A percentile compares a stretch with the other conserved stretches of the same genome.
These are phyloP conservation scores for Jaltomata sinuosa DNA, from an alignment of 257 asterid species.

Conservation along the genomic window DNA sequence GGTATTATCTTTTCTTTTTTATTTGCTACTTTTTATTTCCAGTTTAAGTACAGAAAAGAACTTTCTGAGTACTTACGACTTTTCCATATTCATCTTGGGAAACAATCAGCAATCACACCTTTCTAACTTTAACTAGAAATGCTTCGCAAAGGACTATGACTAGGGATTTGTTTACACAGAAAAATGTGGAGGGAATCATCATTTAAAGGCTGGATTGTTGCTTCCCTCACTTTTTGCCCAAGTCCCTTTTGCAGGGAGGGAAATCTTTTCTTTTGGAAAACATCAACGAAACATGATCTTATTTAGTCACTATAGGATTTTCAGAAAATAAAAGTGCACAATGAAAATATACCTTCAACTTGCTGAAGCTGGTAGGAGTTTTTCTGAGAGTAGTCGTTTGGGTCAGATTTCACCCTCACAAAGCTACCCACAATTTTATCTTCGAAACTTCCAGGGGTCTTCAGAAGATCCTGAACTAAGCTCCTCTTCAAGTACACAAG, in stretches of 20 bases:
- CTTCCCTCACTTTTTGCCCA: neutral
- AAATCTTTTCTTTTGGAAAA: neutral
- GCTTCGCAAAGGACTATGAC: neutral
- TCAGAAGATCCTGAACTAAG: constrained; percentile 57
- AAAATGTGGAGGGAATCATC: neutral
- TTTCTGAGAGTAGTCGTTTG: constrained; percentile 62
- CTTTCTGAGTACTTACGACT: neutral
- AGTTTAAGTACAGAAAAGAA: neutral
- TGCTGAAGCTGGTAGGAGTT: constrained; percentile 68
- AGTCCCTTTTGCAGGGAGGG: neutral
- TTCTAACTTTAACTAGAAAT: neutral
- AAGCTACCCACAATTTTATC: constrained; percentile 66
- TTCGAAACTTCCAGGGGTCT: constrained; percentile 47
- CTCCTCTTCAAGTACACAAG: constrained; percentile 60
- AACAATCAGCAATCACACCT: neutral
- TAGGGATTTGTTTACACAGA: neutral
- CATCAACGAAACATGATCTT: neutral
- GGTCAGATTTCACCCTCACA: constrained; percentile 80
- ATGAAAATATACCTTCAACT: constrained; percentile 55
- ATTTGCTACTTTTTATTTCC: neutral
- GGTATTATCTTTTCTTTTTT: neutral
- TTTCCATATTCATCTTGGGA: neutral
- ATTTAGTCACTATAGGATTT: neutral
- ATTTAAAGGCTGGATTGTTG: neutral
- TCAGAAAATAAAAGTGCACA: neutral